Evolutionary conservation across 169 alveolate species (phyloP), one percentile per base, ranked within the genome.

Genomic region (Plasmodium billcollinsi): DNA sequence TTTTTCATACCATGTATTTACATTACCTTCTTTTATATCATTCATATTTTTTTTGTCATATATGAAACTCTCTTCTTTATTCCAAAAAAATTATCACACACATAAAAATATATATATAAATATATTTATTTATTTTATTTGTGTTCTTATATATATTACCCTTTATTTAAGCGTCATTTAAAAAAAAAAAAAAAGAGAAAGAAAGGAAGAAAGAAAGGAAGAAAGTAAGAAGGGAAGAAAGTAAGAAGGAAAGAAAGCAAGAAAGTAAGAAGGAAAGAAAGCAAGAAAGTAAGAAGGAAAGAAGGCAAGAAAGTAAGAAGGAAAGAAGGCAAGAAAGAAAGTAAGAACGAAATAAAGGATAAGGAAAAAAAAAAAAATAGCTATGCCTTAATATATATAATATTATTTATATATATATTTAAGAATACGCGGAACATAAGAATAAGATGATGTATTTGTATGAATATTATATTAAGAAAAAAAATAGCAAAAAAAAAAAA

Each of bases 1-100:
- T 59, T 21, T 73, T 24, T 74, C 88, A 26, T 63, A 29, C 62
- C 52, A 50, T 52, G 47, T 63, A 67, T 26, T 76, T 43, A n/a
- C 52, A 65, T 69, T 26, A 54, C 33, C 49, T 26, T 15, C 67
- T 24, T 59, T 59, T 24, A 21, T 47, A 15, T 59, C 18, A 33
- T 45, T 70, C 78, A 70, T 70, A 21, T 21, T 61, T 5, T 52
- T 14, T 52, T 12, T 52, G 1, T 33, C 43, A 33, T 33, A 33
- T 33, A 33, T 33, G 43, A 33, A 33, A 33, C 43, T 4, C 6
- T 33, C 43, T 33, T 33, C 43, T 33, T 33, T 33, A 33, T 33
- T 33, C 4, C 43, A 33, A 33, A 33, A 33, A 33, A 2, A 33
- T 33, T 33, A 33, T 33, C 3, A 33, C 43, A 33, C 43, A 33